Evolutionary conservation across 192 early-diverging fungal species (phyloP).

Genomic region (Backusella liffmaniae): DNA sequence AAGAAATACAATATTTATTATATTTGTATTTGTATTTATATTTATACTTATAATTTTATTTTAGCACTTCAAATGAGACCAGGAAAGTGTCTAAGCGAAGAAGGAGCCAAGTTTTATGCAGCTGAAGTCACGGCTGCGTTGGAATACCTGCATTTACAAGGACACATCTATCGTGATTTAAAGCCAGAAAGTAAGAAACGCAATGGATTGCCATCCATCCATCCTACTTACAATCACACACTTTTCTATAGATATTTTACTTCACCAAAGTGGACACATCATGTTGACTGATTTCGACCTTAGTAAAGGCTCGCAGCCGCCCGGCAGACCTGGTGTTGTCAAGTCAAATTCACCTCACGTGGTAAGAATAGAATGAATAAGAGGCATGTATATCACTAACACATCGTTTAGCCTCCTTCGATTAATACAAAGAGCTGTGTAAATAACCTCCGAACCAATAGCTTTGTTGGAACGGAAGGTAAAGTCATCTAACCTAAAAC

Average conservation of each 20-base stretch:
- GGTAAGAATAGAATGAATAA: constrained; percentile 27
- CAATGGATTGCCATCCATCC: too few species aligned
- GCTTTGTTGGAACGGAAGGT: constrained; percentile 97
- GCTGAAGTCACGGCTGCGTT: constrained; percentile 95
- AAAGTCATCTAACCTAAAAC: constrained; percentile 26
- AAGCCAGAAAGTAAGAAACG: constrained; percentile 87
- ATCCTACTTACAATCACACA: too few species aligned
- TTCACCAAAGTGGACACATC: constrained; percentile 96
- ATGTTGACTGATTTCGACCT: constrained; percentile 99
- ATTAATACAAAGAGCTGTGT: constrained; percentile 93
- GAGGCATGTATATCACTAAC: too few species aligned
- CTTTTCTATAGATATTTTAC: constrained; percentile 66
- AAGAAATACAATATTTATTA: too few species aligned
- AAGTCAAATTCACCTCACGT: constrained; percentile 59
- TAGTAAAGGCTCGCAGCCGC: constrained; percentile 87
- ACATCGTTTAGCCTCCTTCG: constrained; percentile 50
- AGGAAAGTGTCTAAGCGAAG: constrained; percentile 86
- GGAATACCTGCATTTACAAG: constrained; percentile 95
- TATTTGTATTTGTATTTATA: background rate
- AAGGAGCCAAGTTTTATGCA: constrained; percentile 95
- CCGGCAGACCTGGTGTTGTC: constrained; percentile 71
- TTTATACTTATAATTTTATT: background rate
- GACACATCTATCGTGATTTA: constrained; percentile 96
- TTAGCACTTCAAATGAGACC: constrained; percentile 82
- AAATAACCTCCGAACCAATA: constrained; percentile 88